Evolutionary conservation across 192 early-diverging fungal genomes (phyloP), one percentile per base, ranked within the genome.

Genomic region (Umbelopsis sp.): DNA sequence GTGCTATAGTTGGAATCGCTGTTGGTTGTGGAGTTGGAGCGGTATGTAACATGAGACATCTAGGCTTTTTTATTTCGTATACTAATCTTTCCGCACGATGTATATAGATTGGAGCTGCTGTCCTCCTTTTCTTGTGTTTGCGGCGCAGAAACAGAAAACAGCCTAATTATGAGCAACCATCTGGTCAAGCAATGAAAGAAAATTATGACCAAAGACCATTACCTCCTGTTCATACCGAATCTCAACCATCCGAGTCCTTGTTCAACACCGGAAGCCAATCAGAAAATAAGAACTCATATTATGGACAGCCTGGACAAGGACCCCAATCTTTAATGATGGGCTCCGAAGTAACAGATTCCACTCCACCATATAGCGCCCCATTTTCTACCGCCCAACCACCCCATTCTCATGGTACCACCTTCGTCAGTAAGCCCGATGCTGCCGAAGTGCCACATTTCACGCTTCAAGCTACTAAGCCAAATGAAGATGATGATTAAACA

Each of bases 1-100:
- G 70, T 21, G 55, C 55, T 18, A 71, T 71, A 48, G 58, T 30
- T 30, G 70, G 70, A n/a, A 46, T 64, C 35, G 55, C 55, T 5
- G 70, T 47, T 22, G 70, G 33, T 35, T 55, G 8, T 16, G 69
- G 35, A 35, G 41, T 46, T 21, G 69, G 12, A 30, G 44, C 64
- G 55, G 70, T 71, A 64, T 21, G 53, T 6, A 15, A 33, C 0
- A 16, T 13, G 12, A 35, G 27, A 15, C 13, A 33, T 35, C 2
- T 11, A 16, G 27, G 3, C 9, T 8, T 35, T 61, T 6, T 30
- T 13, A 11, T 2, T 41, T 41, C 5, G 37, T 41, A 41, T 41
- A 41, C 37, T 41, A 41, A 41, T 6, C 15, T 11, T 33, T 27
- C 30, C 30, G 53, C 18, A 23, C 0, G 18, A 16, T 16, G 13